Conservation (phyloP, 371 early-diverging fungal species). For the Mucor sp. region DNA sequence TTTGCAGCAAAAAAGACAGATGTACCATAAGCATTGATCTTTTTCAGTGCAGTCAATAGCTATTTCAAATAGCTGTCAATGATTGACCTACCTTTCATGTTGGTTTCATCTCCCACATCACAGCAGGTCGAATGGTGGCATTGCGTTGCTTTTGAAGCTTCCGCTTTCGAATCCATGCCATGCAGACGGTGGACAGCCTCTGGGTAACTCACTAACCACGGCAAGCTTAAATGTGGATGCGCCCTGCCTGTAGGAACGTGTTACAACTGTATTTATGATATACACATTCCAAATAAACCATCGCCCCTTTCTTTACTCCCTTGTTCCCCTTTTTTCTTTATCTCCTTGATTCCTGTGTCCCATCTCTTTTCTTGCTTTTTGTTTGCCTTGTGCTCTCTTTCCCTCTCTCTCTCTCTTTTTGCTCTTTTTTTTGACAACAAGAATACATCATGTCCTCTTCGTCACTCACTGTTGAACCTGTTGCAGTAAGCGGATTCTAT, state of each 20-base stretch:
- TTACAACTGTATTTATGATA: neutral
- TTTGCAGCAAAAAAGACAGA: no score
- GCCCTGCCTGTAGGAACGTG: neutral
- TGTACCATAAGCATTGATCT: no score
- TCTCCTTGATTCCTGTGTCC: neutral
- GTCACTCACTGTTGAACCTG: constrained; percentile 10
- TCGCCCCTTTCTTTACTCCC: neutral
- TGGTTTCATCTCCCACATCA: no score
- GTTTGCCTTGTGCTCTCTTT: neutral
- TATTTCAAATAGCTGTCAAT: no score
- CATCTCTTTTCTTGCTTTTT: neutral
- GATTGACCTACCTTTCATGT: no score
- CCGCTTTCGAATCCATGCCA: no score
- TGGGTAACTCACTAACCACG: no score
- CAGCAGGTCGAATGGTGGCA: no score
- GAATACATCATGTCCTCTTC: constrained; percentile 15
- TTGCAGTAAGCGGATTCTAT: constrained; percentile 7
- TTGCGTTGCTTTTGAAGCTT: no score
- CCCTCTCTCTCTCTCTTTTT: neutral
- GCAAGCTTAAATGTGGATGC: neutral
- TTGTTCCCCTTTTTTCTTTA: neutral
- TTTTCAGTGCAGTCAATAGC: no score
- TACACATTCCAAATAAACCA: neutral
- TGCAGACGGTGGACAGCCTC: no score
- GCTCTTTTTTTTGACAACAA: neutral